These are phyloP conservation scores for Trypethelium eluteriae DNA, from an alignment of 495 filamentous ascomycete genomes.

Conservation along the genomic window DNA sequence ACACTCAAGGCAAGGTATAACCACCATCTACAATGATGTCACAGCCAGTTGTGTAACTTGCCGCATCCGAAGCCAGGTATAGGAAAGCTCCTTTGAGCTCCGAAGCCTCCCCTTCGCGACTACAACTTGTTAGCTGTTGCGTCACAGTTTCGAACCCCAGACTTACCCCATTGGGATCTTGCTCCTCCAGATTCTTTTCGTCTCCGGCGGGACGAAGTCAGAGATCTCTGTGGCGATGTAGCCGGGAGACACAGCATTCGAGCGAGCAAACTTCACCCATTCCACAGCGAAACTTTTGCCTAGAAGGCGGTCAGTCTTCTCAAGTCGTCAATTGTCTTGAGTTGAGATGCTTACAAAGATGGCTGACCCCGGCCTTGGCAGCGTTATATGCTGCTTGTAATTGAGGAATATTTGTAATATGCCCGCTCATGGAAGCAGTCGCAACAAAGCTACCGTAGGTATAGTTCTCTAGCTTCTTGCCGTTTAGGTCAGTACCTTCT, in stretches of 20 bases:
- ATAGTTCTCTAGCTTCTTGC: conserved; percentile 59
- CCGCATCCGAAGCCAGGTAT: conserved; percentile 79
- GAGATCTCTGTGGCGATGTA: conserved; percentile 84
- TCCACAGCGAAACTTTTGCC: conserved; percentile 73
- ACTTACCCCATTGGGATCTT: conserved; percentile 77
- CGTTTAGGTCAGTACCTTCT: conserved; percentile 58
- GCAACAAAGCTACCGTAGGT: conserved; percentile 66
- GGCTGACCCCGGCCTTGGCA: conserved; percentile 76
- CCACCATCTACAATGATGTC: conserved; percentile 29
- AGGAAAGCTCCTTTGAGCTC: conserved; percentile 86
- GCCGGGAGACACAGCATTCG: conserved; percentile 75
- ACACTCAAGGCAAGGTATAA: conserved; percentile 17
- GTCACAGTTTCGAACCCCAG: neutral
- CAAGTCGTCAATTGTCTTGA: conserved; percentile 6
- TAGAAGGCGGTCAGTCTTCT: conserved; percentile 19
- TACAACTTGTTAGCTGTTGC: conserved; percentile 25
- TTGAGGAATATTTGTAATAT: conserved; percentile 84
- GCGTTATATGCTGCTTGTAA: conserved; percentile 73
- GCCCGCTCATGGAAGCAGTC: conserved; percentile 74
- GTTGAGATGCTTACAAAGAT: conserved; percentile 55
- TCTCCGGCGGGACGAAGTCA: conserved; percentile 59
- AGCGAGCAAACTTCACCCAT: conserved; percentile 78
- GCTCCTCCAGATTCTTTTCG: conserved; percentile 65
- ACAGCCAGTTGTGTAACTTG: conserved; percentile 67
- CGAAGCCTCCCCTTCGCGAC: conserved; percentile 60